These are phyloP conservation scores for Candida arabinofermentans DNA, from an alignment of 805 yeast genomes.

Conservation along the genomic window DNA sequence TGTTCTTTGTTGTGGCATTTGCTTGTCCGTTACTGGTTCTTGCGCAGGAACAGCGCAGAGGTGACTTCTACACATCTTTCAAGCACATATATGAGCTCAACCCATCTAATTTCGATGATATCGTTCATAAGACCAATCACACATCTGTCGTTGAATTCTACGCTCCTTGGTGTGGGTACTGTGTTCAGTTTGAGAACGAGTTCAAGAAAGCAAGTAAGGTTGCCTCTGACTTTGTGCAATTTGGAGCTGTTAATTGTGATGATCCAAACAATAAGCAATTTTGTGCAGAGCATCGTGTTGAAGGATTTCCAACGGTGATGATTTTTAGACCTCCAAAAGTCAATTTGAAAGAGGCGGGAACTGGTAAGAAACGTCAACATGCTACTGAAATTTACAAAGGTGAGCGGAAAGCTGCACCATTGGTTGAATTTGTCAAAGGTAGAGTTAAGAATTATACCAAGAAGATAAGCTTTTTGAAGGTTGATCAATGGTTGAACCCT, in stretches of 20 bases:
- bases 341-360: conserved; percentile 15
- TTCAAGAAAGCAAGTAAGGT: conserved; percentile 60
- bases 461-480: conserved; percentile 36
- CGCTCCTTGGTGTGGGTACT: conserved; percentile 99
- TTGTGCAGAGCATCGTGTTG: conserved; percentile 61
- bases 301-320: conserved; percentile 82
- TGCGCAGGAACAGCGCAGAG: background rate
- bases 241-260: conserved; percentile 88
- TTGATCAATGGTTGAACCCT: conserved; percentile 27
- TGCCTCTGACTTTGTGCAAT: conserved; percentile 52
- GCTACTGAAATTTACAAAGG: conserved; percentile 59
- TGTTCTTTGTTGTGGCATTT: background rate
- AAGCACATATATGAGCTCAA: conserved; percentile 25
- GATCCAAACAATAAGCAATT: conserved; percentile 58
- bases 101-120: conserved; percentile 53
- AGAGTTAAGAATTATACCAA: conserved; percentile 65
- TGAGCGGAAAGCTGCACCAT: conserved; percentile 50
- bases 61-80: conserved; percentile 19
- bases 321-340: conserved; percentile 80
- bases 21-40: background rate
- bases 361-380: conserved; percentile 33
- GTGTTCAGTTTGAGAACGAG: conserved; percentile 65
- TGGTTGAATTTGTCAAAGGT: conserved; percentile 50
- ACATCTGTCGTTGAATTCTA: conserved; percentile 83
- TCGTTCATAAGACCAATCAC: conserved; percentile 65